Conservation (phyloP, 176 grass and related monocot genomes). For the Cenchrus americanus region DNA sequence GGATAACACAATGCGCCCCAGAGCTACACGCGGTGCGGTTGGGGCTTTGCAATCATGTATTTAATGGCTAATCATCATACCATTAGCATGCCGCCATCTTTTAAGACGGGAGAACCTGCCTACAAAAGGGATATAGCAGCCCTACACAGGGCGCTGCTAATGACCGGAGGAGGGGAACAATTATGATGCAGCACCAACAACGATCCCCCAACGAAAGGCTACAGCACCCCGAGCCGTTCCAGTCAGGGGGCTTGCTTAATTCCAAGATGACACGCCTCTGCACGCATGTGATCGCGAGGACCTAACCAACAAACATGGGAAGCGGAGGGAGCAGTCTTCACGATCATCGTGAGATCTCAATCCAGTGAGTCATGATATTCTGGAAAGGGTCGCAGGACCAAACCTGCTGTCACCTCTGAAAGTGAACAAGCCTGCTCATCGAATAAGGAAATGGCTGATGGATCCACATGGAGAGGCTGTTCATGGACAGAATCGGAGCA, state of each 20-base stretch:
- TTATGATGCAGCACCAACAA: slow-evolving; percentile 39
- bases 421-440: slow-evolving; percentile 29
- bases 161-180: slow-evolving; percentile 36
- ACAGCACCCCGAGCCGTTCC: slow-evolving; percentile 37
- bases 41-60: slow-evolving; percentile 50
- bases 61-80: slow-evolving; percentile 46
- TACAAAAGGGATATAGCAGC: slow-evolving; percentile 37
- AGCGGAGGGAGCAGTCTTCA: not conserved
- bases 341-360: slow-evolving; percentile 16
- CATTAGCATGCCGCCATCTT: slow-evolving; percentile 46
- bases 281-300: slow-evolving; percentile 36
- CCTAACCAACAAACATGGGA: slow-evolving; percentile 48
- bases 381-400: slow-evolving; percentile 30
- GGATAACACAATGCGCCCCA: not conserved
- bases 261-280: slow-evolving; percentile 40
- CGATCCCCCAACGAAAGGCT: slow-evolving; percentile 38
- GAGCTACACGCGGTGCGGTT: slow-evolving; percentile 18
- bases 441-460: slow-evolving; percentile 25
- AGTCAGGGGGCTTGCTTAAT: slow-evolving; percentile 50
- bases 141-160: slow-evolving; percentile 43
- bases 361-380: slow-evolving; percentile 34
- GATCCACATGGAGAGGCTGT: slow-evolving; percentile 8
- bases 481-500: slow-evolving; percentile 7
- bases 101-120: slow-evolving; percentile 33
- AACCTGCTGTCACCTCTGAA: slow-evolving; percentile 43